Conservation (phyloP, 768 basidiomycete species). For the Kwoniella newhampshirensis region DNA sequence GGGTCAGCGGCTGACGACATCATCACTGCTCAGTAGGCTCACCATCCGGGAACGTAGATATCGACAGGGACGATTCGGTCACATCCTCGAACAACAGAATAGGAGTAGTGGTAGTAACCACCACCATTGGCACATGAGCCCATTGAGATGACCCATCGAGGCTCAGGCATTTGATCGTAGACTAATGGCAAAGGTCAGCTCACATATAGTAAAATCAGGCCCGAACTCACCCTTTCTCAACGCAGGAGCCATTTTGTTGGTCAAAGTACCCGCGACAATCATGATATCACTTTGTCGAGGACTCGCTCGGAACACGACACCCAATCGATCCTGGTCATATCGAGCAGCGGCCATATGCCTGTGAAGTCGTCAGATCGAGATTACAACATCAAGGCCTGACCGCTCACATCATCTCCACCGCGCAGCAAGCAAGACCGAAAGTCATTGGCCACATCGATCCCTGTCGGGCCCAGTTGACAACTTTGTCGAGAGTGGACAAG, state of each 20-base stretch:
- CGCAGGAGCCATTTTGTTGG: slow-evolving; percentile 99
- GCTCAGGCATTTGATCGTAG: slow-evolving; percentile 87
- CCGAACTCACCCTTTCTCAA: slow-evolving; percentile 67
- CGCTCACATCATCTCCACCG: slow-evolving; percentile 68
- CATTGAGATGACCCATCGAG: slow-evolving; percentile 99
- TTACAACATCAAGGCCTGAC: not conserved
- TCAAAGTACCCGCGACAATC: slow-evolving; percentile 98
- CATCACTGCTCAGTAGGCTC: slow-evolving; percentile 60
- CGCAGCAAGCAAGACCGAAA: slow-evolving; percentile 93
- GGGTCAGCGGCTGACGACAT: slow-evolving; percentile 1
- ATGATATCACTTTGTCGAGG: slow-evolving; percentile 96
- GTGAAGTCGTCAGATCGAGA: slow-evolving; percentile 56
- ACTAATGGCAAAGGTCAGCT: slow-evolving; percentile 19
- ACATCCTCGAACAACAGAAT: slow-evolving; percentile 96
- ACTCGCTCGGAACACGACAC: slow-evolving; percentile 97
- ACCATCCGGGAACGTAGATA: slow-evolving; percentile 93
- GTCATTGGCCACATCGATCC: slow-evolving; percentile 99
- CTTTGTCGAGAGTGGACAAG: slow-evolving; percentile 89
- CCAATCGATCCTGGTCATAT: slow-evolving; percentile 96
- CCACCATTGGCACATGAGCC: slow-evolving; percentile 95
- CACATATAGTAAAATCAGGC: not conserved
- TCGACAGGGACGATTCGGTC: slow-evolving; percentile 98
- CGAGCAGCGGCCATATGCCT: slow-evolving; percentile 99
- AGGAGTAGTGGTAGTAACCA: slow-evolving; percentile 90
- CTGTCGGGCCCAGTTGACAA: slow-evolving; percentile 95